Evolutionary conservation across 2,329 filamentous ascomycete genomes (phyloP), one percentile per base, ranked within the genome.

Genomic region (Paecilomyces fulvus): DNA sequence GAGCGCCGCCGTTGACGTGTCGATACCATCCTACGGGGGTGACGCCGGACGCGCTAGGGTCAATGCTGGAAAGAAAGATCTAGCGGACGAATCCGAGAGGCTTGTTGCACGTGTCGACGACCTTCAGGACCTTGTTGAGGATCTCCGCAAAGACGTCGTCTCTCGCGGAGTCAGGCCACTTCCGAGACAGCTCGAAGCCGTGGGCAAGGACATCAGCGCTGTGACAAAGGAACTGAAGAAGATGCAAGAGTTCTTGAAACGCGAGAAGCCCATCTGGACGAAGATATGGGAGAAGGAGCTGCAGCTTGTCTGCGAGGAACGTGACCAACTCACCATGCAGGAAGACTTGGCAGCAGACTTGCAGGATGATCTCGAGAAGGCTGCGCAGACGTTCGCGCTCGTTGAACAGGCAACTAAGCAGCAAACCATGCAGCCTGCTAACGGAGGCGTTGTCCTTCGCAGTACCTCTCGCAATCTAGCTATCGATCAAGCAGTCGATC

Each of bases 271-370:
- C 0, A 80, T 96, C 57, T 99, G 94, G 92, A 96, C 91, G 55
- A 96, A 96, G 83, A 95, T 97, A 61, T 99, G 94, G 94, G 92
- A 97, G 81, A 92, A 95, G 75, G 92, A 97, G 72, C 79, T 99
- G 50, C 90, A 97, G 72, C 87, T 92, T 54, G 92, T 99, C 2
- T 97, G 94, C 75, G 91, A 95, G 70, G 94, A 96, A 67, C 86
- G 92, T 63, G 92, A 97, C 68, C 86, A 96, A 73, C 83, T 99
- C 64, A 94, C 91, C 52, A 88, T 97, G 80, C 92, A 96, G 79
- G 94, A 99, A 76, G 94, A 97, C 65, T 83, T 99, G 60, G 87
- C 92, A 61, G 85, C 92, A 49, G 94, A 99, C 76, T 76, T 99
- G 60, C 86, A 94, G 67, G 92, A 96, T 67, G 94, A 99, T 75